Evolutionary conservation across 129 eudicot genomes (phyloP).

Genomic region (Escallonia herrerae): DNA sequence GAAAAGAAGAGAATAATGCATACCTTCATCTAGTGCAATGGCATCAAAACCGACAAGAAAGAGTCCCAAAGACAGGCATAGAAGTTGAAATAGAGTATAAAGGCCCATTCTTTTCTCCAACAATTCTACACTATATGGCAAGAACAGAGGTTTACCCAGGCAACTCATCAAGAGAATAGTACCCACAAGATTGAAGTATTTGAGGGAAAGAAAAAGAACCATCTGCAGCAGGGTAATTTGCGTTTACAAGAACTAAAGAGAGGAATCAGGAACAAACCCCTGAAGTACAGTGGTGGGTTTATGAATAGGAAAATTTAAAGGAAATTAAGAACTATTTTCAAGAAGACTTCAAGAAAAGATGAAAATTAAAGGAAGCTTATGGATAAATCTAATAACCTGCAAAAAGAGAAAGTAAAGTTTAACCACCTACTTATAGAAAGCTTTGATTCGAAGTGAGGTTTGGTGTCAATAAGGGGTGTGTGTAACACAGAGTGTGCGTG

Average conservation of each 20-base stretch:
- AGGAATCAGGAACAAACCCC: slow-evolving; percentile 8
- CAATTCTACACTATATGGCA: too few species aligned
- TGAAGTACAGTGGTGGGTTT: slow-evolving; percentile 5
- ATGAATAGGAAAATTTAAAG: slow-evolving; percentile 1
- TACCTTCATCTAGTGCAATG: slow-evolving; percentile 65
- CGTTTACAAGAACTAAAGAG: neutral
- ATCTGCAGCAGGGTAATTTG: neutral
- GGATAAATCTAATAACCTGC: slow-evolving; percentile 28
- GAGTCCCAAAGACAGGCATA: slow-evolving; percentile 42
- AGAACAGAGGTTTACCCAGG: too few species aligned
- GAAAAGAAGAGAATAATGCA: slow-evolving; percentile 9
- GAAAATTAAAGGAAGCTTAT: slow-evolving; percentile 14
- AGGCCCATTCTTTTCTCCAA: slow-evolving; percentile 31
- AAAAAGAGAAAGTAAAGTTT: slow-evolving; percentile 25
- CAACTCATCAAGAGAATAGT: too few species aligned
- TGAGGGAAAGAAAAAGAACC: neutral
- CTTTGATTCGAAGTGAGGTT: slow-evolving; percentile 65
- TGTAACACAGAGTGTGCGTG: too few species aligned
- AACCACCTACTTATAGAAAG: slow-evolving; percentile 12
- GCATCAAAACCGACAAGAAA: slow-evolving; percentile 35
- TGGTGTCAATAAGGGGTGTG: slow-evolving; percentile 25
- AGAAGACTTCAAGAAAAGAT: neutral
- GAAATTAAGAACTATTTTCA: neutral
- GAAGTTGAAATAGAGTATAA: slow-evolving; percentile 29
- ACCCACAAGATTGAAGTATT: slow-evolving; percentile 16